Conservation (phyloP, 257 asterid genomes). For the Buddleja alternifolia region DNA sequence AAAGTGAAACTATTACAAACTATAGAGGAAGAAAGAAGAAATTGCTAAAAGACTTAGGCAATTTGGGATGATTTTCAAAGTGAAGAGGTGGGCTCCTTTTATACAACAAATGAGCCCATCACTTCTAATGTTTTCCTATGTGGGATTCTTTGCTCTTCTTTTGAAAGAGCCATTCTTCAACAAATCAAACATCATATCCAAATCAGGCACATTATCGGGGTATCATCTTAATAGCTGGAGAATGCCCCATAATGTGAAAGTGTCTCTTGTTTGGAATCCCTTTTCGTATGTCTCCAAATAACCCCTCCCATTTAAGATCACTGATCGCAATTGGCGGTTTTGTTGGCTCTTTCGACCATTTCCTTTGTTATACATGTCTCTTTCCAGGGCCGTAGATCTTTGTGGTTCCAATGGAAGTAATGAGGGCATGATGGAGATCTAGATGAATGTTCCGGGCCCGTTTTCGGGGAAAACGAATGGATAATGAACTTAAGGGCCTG, state of each 20-base stretch:
- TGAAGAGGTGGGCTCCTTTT: no score
- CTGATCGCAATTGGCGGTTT: constrained; percentile 56
- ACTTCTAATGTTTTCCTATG: no score
- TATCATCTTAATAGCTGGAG: constrained; percentile 51
- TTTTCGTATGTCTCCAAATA: constrained; percentile 43
- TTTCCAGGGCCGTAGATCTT: constrained; percentile 54
- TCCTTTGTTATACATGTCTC: constrained; percentile 48
- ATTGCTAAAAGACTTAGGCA: no score
- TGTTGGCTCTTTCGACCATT: no score
- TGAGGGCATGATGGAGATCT: constrained; percentile 43
- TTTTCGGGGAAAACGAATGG: constrained; percentile 4
- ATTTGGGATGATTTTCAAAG: no score
- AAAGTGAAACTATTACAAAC: no score
- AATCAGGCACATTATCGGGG: constrained; percentile 57
- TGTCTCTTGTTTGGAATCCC: constrained; percentile 52
- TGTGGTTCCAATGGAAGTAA: constrained; percentile 58
- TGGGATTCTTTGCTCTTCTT: no score
- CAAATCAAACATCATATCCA: constrained; percentile 65
- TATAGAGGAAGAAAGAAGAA: no score
- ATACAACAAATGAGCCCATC: no score
- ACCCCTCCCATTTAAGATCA: constrained; percentile 48
- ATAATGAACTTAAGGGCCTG: constrained; percentile 43
- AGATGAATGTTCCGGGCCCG: not conserved
- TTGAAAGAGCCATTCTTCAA: no score
- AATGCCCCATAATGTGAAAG: constrained; percentile 60